Conservation (phyloP, 768 basidiomycete species). For the Serendipita sp. region DNA sequence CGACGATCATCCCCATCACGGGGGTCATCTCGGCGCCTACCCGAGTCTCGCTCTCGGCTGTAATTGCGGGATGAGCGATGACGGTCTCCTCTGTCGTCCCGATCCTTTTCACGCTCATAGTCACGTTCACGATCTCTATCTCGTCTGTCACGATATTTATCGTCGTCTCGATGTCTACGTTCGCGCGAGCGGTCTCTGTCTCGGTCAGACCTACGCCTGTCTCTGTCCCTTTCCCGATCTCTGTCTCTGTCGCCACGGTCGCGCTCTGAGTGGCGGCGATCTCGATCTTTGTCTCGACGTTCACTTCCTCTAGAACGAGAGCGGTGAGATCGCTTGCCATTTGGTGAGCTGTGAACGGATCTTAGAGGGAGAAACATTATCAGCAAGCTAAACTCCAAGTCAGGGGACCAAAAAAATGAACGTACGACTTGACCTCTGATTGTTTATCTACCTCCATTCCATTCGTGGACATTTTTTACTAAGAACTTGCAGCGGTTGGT, state of each 20-base stretch:
- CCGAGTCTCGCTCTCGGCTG: slow-evolving; percentile 21
- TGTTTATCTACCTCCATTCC: slow-evolving; percentile 5
- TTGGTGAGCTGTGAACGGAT: slow-evolving; percentile 61
- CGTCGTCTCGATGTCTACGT: slow-evolving; percentile 9
- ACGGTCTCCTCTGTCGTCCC: slow-evolving; percentile 35
- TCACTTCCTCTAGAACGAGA: slow-evolving; percentile 53
- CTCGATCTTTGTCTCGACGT: slow-evolving; percentile 38
- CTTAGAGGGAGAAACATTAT: slow-evolving; percentile 40
- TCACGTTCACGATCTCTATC: slow-evolving; percentile 30
- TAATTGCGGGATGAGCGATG: slow-evolving; percentile 50
- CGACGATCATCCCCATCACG: slow-evolving; percentile 11
- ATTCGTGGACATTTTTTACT: not conserved
- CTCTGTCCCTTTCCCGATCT: slow-evolving; percentile 31
- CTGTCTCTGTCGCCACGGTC: slow-evolving; percentile 34
- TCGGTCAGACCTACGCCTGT: slow-evolving; percentile 26
- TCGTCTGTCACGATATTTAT: slow-evolving; percentile 14
- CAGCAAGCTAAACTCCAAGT: slow-evolving; percentile 8
- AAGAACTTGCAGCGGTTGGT: too few species aligned
- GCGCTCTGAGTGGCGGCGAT: slow-evolving; percentile 35
- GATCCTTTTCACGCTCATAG: slow-evolving; percentile 24
- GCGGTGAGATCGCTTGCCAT: slow-evolving; percentile 53
- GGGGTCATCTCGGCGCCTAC: slow-evolving; percentile 7
- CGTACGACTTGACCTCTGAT: slow-evolving; percentile 34
- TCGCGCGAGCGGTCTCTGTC: slow-evolving; percentile 27
- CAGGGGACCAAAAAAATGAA: slow-evolving; percentile 11